Base-by-base conservation (phyloP, 768 basidiomycete species). In the Pisolithus albus region DNA sequence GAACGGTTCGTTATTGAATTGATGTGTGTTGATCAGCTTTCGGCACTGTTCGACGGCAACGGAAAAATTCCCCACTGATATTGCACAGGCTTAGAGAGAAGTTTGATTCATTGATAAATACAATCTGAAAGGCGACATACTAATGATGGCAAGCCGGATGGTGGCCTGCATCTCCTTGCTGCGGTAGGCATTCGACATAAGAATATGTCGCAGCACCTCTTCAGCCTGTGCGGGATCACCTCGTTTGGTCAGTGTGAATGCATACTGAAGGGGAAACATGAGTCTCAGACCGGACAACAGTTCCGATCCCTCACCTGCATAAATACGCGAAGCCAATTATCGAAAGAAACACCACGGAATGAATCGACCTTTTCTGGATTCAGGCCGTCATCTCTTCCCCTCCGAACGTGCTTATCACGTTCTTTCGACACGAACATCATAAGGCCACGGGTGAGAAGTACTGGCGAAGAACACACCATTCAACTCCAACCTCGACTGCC, bases 1-100 rank as follows among this genome's bases (percentile, higher is more conserved):
- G 11, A 88, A 70, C 0, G 92, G 86, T 39, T 94, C 91, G 49
- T 92, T 88, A 61, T 92, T 86, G 72, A 89, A 92, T 61, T 95
- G 92, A 61, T 92, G 75, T 0, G 71, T 69, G 30, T 78, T 82
- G 51, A 88, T 81, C 30, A 97, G 69, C 55, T 86, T 86, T 23
- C 92, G 81, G 30, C 78, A 78, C 60, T 90, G 86, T 53, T 90
- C 86, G 15, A 90, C 79, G 15, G 88, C 79, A 9, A 75, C 70
- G 19, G 71, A 59, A 59, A 78, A 79, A 10, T 80, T 76, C 46
- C 79, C 72, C 5, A 74, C 78, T 1, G 75, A 65, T 36, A 88
- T 78, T 7, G 84, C 84, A 61, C 88, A 90, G 1, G 92, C 93
- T 95, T 60, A 4, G 38, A 40, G 48, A 32, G 38, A 54, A 42